Evolutionary conservation across 2,329 filamentous ascomycete genomes (phyloP), one percentile per base, ranked within the genome.

Genomic region (Penicillium sp.): DNA sequence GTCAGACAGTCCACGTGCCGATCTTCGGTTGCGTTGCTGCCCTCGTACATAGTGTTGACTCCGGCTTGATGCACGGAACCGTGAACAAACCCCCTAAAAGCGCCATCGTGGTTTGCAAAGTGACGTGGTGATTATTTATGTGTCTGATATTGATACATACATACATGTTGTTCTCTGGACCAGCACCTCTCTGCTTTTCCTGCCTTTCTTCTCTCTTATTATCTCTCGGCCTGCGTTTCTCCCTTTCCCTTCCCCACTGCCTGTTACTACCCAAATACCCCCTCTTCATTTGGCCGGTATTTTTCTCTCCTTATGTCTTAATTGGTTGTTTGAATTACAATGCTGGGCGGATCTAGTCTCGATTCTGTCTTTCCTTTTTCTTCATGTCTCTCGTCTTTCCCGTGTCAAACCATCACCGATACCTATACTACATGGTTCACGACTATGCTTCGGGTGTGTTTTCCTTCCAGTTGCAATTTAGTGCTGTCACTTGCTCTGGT

Each of bases 31-130:
- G 30, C 17, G n/a, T 49, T 22, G 31, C 47, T 41, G 54, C 60
- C 49, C 54, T 54, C 60, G 61, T 64, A 65, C 63, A 65, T 65
- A 64, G 43, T 57, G 30, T 50, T 62, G 44, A 44, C 50, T 41
- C 53, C 50, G 57, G 58, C 56, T 59, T 59, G 56, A 65, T 56
- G 56, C 47, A 31, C 33, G 55, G 53, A 53, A 49, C 42, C 52
- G 19, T 56, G 60, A 61, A 61, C 58, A 57, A 62, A 60, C 7
- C 28, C 38, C 28, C 38, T 17, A 63, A 61, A 62, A 57, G 52
- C 44, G 53, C 35, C 48, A 57, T 50, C 26, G 16, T 42, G 47
- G 41, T 44, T 47, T 50, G 25, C 46, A 54, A 57, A 44, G 37
- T 19, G 48, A 50, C 30, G 28, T 63, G 46, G 45, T 59, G 49